Conservation (phyloP, 345 rosid genomes). For the Citrus inodora region DNA sequence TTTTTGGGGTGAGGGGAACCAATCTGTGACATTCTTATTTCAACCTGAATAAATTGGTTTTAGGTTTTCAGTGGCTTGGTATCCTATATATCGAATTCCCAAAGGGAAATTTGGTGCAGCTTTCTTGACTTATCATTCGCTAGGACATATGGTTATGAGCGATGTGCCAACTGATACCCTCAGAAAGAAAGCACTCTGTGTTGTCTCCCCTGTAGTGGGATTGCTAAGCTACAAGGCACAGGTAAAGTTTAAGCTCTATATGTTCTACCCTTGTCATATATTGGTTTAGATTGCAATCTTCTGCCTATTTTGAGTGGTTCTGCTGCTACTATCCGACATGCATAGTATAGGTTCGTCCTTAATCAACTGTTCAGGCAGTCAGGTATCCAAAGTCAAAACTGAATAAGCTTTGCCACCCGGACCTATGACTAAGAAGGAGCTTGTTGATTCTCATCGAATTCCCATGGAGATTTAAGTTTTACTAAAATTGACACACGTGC, state of each 20-base stretch:
- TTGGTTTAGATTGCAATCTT: not conserved
- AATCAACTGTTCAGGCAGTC: too few species aligned
- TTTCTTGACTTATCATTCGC: conserved; percentile 32
- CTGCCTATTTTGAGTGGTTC: not conserved
- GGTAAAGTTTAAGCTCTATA: conserved; percentile 7
- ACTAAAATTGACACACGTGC: not conserved
- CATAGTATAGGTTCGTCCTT: too few species aligned
- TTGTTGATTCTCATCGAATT: not conserved
- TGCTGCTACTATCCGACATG: too few species aligned
- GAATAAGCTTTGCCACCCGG: too few species aligned
- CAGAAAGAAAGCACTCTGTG: not conserved
- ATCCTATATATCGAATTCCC: conserved; percentile 32
- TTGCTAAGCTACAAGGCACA: conserved; percentile 25
- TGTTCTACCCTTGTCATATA: not conserved
- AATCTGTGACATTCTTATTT: not conserved
- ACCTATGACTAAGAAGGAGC: too few species aligned
- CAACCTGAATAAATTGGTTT: not conserved
- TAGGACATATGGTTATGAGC: conserved; percentile 11
- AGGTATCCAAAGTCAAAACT: too few species aligned
- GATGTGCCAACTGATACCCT: conserved; percentile 11
- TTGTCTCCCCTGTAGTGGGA: conserved; percentile 22
- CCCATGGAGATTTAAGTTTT: not conserved
- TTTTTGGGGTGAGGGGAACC: not conserved
- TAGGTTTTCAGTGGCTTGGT: conserved; percentile 39
- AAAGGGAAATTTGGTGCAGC: conserved; percentile 22